These are phyloP conservation scores for Eutypella sp. DNA, from an alignment of 2,329 filamentous ascomycete species.

Conservation along the genomic window DNA sequence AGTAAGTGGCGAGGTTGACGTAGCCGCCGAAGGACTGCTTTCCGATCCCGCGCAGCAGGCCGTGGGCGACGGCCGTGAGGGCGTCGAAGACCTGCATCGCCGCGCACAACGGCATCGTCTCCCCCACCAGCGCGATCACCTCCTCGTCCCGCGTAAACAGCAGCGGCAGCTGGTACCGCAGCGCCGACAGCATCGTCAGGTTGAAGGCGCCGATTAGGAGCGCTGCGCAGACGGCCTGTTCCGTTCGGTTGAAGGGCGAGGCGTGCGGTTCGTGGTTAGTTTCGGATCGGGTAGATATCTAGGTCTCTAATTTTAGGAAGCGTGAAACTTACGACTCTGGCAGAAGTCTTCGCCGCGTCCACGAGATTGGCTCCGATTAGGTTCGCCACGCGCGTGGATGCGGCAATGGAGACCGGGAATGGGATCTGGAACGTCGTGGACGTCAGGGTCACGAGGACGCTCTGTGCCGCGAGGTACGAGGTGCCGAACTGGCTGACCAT, in stretches of 20 bases:
- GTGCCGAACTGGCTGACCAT: slow-evolving; percentile 74
- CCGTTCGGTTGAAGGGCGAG: too few species aligned
- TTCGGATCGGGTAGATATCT: slow-evolving; percentile 7
- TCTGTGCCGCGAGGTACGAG: slow-evolving; percentile 80
- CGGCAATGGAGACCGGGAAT: slow-evolving; percentile 84
- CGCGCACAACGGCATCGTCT: slow-evolving; percentile 73
- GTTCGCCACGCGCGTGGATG: slow-evolving; percentile 85
- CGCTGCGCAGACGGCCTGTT: slow-evolving; percentile 55
- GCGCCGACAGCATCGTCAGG: slow-evolving; percentile 59
- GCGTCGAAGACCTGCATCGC: slow-evolving; percentile 89
- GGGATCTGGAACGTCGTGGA: slow-evolving; percentile 85
- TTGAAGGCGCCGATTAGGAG: slow-evolving; percentile 75
- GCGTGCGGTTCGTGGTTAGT: not conserved
- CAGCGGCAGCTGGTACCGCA: slow-evolving; percentile 69
- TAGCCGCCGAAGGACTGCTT: slow-evolving; percentile 87
- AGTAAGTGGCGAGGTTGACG: slow-evolving; percentile 82
- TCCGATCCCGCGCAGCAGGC: slow-evolving; percentile 80
- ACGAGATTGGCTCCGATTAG: slow-evolving; percentile 83
- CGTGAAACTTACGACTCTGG: slow-evolving; percentile 58
- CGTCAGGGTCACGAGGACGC: slow-evolving; percentile 72
- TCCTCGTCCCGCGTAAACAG: slow-evolving; percentile 73
- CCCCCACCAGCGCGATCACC: slow-evolving; percentile 63
- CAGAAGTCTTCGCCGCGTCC: slow-evolving; percentile 72
- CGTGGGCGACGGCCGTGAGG: slow-evolving; percentile 73
- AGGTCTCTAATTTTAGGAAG: not conserved